Percentiles rank a stretch among this genome's conserved stretches.
Evolutionary conservation across 805 yeast genomes (phyloP).

Genomic region (Kockiozyma suomiensis): DNA sequence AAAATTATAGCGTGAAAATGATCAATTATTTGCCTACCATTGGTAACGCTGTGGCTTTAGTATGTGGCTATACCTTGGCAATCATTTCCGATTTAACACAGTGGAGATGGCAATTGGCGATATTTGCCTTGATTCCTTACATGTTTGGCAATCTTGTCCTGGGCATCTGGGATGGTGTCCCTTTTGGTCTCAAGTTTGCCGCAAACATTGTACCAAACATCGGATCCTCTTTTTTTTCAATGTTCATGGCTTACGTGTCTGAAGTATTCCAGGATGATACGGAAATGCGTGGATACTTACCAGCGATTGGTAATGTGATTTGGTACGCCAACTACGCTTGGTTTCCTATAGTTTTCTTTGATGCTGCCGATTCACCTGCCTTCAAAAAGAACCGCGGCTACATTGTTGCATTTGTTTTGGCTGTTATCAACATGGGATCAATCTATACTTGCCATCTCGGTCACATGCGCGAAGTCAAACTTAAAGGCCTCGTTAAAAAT

Average conservation of each 20-base stretch:
- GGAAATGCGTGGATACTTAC: conserved; percentile 39
- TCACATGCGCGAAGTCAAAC: conserved; percentile 22
- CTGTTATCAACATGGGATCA: conserved; percentile 10
- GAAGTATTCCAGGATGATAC: conserved; percentile 40
- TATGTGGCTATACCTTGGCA: conserved; percentile 39
- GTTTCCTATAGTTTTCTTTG: conserved; percentile 43
- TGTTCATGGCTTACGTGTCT: conserved; percentile 36
- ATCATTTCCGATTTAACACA: conserved; percentile 42
- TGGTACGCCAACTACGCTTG: conserved; percentile 34
- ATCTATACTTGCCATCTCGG: conserved; percentile 22
- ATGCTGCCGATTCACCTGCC: conserved; percentile 43
- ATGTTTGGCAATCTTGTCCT: conserved; percentile 30
- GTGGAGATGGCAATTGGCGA: conserved; percentile 39
- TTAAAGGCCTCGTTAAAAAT: conserved; percentile 20
- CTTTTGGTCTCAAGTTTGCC: conserved; percentile 29
- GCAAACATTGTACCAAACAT: conserved; percentile 27
- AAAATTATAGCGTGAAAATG: conserved; percentile 37
- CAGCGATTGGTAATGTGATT: conserved; percentile 42
- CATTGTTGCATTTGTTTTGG: conserved; percentile 24
- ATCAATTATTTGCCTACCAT: conserved; percentile 44
- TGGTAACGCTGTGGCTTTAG: conserved; percentile 40
- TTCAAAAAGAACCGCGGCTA: conserved; percentile 33
- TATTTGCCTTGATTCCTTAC: conserved; percentile 18
- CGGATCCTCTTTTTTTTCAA: conserved; percentile 26
- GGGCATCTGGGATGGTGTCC: conserved; percentile 28